Evolutionary conservation across 1,139 yeast genomes (phyloP).

Genomic region (Yamadazyma taylorii): DNA sequence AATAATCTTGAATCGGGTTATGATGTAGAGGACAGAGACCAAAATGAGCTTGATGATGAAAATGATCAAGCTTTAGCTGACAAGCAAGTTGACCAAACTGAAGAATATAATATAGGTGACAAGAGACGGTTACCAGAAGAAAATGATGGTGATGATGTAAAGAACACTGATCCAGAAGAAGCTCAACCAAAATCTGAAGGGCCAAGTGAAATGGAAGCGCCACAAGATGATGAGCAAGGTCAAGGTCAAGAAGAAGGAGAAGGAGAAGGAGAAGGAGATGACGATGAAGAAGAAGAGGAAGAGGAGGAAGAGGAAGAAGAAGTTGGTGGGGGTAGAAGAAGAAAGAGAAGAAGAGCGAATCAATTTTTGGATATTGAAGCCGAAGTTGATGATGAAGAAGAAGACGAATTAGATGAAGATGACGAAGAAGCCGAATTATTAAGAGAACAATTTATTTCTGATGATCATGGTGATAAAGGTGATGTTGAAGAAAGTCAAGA

Average conservation of each 20-base stretch:
- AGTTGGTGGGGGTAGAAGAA: constrained; percentile 45
- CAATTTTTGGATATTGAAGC: constrained; percentile 98
- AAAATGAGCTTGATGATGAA: constrained; percentile 50
- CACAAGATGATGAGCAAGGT: constrained; percentile 10
- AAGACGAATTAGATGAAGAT: constrained; percentile 85
- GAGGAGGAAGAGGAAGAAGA: constrained; percentile 54
- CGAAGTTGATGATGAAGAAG: constrained; percentile 98
- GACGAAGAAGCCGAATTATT: constrained; percentile 85
- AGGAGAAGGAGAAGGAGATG: constrained; percentile 45
- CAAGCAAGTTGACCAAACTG: constrained; percentile 8
- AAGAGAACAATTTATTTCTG: constrained; percentile 80
- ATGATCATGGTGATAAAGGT: constrained; percentile 60
- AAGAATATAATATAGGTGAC: constrained; percentile 8
- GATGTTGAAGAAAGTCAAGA: constrained; percentile 44
- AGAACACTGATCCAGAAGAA: constrained; percentile 62
- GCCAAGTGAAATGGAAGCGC: constrained; percentile 5
- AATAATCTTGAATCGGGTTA: constrained; percentile 13
- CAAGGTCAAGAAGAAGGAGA: constrained; percentile 5
- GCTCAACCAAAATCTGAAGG: constrained; percentile 21
- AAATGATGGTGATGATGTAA: constrained; percentile 29
- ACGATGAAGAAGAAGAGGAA: constrained; percentile 63
- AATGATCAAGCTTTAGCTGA: constrained; percentile 12
- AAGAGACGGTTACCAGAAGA: constrained; percentile 10
- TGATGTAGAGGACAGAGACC: constrained; percentile 32
- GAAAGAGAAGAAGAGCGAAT: constrained; percentile 73